Evolutionary conservation across 495 filamentous ascomycete species (phyloP), one percentile per base, ranked within the genome.

Genomic region (Tuber brumale): DNA sequence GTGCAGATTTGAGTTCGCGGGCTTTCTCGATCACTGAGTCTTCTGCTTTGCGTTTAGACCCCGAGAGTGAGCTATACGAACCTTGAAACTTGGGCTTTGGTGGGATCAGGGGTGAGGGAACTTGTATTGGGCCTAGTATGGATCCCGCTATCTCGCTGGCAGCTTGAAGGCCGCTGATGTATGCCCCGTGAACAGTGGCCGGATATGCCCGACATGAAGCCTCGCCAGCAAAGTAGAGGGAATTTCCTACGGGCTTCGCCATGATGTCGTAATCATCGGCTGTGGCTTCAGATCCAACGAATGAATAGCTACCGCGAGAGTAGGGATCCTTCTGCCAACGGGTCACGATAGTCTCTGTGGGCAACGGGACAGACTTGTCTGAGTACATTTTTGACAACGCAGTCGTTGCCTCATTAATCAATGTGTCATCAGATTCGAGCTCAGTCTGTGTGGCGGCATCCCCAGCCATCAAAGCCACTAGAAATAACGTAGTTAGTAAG

Each of bases 101-200:
- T 39, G 88, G 83, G 35, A 98, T 89, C 14, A 97, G 87, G 0
- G 94, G 94, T 23, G 84, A 85, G 12, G 93, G 91, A 14, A 97
- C 84, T 42, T 89, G 83, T 76, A 98, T 95, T 1, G 94, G 92
- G 3, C 95, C 96, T 70, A 94, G 83, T 80, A 97, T 87, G 14
- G 90, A 84, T 72, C 93, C 90, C 70, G 97, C 87, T 1, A 98
- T 87, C 76, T 98, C 94, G 27, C 92, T 89, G 4, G 96, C 95
- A 6, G 92, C 95, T 27, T 95, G 90, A 5, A 97, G 87, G 14
- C 95, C 95, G 12, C 94, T 96, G 35, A 99, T 89, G 83, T 97
- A 99, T 9, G 95, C 95, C 10, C 95, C 95, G 79, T 99, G 95
- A 1, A 98, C 95, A 8, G 95, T 98, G 42, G 95, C 95, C 14